Evolutionary conservation across 306 rosid genomes (phyloP).

Genomic region (Ziziphus jujuba): DNA sequence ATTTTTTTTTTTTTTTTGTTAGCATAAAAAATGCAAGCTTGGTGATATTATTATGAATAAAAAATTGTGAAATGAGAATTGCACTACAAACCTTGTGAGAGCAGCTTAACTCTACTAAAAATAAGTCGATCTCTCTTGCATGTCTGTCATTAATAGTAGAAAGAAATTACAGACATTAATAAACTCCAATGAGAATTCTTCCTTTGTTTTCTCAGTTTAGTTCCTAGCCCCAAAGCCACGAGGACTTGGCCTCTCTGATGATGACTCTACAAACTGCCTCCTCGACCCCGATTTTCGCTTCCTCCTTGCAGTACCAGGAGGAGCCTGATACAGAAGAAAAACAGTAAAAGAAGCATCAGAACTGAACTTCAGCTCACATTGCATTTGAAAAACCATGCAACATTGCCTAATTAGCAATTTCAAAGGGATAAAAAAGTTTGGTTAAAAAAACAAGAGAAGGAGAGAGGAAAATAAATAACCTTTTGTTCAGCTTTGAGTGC

Average conservation of each 20-base stretch:
- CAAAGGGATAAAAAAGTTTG: not conserved
- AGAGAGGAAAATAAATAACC: slow-evolving; percentile 44
- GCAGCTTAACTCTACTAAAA: too few species aligned
- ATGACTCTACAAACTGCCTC: slow-evolving; percentile 49
- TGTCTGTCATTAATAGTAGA: not conserved
- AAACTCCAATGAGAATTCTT: slow-evolving; percentile 16
- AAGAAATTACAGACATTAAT: not conserved
- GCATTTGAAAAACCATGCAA: not conserved
- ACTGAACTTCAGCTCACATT: not conserved
- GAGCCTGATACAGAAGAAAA: slow-evolving; percentile 46
- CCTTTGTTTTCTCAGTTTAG: slow-evolving; percentile 26
- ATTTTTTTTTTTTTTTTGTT: too few species aligned
- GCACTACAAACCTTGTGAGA: too few species aligned
- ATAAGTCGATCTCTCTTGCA: too few species aligned
- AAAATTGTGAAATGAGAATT: too few species aligned
- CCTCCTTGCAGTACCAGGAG: slow-evolving; percentile 90
- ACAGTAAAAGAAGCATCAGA: slow-evolving; percentile 11
- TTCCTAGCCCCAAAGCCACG: slow-evolving; percentile 82
- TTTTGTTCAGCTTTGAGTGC: slow-evolving; percentile 83
- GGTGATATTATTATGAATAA: too few species aligned
- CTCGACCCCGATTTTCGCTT: slow-evolving; percentile 60
- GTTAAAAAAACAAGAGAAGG: not conserved
- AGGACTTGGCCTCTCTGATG: slow-evolving; percentile 66
- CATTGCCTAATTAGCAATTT: not conserved
- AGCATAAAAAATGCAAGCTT: too few species aligned